Percentiles rank a stretch among this genome's conserved stretches.
These are phyloP conservation scores for Chalciporus pseudorubinellus DNA, from an alignment of 768 basidiomycete genomes.

Conservation along the genomic window DNA sequence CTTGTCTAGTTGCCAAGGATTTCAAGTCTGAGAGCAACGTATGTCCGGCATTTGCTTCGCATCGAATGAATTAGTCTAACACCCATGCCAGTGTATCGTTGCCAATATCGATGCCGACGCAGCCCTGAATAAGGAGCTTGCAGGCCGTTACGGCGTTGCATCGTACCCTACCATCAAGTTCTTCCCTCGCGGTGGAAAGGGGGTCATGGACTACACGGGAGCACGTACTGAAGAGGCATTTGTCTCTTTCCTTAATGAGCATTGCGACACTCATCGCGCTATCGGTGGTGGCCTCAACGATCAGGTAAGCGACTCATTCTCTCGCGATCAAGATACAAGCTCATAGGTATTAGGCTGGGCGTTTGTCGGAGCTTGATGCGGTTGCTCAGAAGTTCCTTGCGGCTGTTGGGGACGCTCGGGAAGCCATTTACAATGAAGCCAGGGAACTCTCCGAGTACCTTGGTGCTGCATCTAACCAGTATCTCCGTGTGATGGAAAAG, in stretches of 20 bases:
- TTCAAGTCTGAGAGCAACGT: constrained; percentile 80
- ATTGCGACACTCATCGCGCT: constrained; percentile 82
- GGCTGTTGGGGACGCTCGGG: constrained; percentile 53
- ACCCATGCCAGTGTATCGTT: constrained; percentile 64
- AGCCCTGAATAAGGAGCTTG: constrained; percentile 69
- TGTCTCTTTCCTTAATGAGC: constrained; percentile 76
- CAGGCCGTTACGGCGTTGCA: constrained; percentile 65
- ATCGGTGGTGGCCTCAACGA: constrained; percentile 80
- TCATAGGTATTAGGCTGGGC: constrained; percentile 64
- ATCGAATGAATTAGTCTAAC: constrained; percentile 6
- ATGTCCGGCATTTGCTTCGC: constrained; percentile 18
- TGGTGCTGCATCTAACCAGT: constrained; percentile 64
- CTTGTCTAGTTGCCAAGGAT: constrained; percentile 60
- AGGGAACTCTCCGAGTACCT: constrained; percentile 44
- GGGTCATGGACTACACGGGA: constrained; percentile 64
- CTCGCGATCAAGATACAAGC: neutral
- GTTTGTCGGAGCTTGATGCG: constrained; percentile 69
- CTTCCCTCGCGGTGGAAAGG: constrained; percentile 74
- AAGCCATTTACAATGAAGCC: constrained; percentile 67
- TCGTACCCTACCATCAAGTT: constrained; percentile 96
- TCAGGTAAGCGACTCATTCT: constrained; percentile 42
- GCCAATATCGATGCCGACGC: constrained; percentile 92
- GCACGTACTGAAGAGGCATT: constrained; percentile 75
- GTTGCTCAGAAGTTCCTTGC: constrained; percentile 75
- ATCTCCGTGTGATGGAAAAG: constrained; percentile 90